Evolutionary conservation across 192 early-diverging fungal species (phyloP).

Genomic region (Phycomyces blakesleeanus): DNA sequence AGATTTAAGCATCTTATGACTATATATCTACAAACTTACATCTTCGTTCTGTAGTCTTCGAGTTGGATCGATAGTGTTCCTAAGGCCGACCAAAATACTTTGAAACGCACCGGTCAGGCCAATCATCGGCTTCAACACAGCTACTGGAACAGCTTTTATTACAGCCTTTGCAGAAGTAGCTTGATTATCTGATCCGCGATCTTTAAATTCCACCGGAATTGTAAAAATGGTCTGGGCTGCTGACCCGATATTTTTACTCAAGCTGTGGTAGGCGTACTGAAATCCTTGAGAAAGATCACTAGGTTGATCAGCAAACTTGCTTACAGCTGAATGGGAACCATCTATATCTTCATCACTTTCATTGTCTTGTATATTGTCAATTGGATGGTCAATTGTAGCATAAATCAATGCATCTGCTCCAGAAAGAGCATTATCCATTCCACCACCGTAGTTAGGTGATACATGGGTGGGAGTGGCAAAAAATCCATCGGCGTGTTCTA

Average conservation of each 20-base stretch:
- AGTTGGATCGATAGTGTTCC: constrained; percentile 86
- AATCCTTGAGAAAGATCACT: constrained; percentile 47
- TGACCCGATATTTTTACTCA: constrained; percentile 74
- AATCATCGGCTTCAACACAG: constrained; percentile 93
- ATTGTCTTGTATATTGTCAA: not conserved
- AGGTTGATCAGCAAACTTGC: constrained; percentile 80
- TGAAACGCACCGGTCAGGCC: constrained; percentile 90
- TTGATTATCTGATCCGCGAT: constrained; percentile 38
- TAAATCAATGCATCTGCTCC: not conserved
- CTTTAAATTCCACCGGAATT: constrained; percentile 81
- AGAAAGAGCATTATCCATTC: constrained; percentile 2
- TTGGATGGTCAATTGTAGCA: not conserved
- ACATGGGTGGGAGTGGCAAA: constrained; percentile 41
- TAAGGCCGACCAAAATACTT: constrained; percentile 84
- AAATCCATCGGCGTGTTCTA: constrained; percentile 87
- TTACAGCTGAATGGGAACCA: constrained; percentile 37
- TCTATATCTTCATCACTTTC: constrained; percentile 17
- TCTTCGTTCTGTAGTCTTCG: constrained; percentile 78
- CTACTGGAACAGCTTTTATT: constrained; percentile 79
- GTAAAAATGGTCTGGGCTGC: constrained; percentile 89
- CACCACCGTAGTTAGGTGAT: not conserved
- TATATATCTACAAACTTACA: constrained; percentile 41
- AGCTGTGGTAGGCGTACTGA: constrained; percentile 73
- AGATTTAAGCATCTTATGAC: no score
- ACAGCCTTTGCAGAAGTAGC: constrained; percentile 61